Conservation (phyloP, 345 rosid genomes). For the Eucalyptus marginata region DNA sequence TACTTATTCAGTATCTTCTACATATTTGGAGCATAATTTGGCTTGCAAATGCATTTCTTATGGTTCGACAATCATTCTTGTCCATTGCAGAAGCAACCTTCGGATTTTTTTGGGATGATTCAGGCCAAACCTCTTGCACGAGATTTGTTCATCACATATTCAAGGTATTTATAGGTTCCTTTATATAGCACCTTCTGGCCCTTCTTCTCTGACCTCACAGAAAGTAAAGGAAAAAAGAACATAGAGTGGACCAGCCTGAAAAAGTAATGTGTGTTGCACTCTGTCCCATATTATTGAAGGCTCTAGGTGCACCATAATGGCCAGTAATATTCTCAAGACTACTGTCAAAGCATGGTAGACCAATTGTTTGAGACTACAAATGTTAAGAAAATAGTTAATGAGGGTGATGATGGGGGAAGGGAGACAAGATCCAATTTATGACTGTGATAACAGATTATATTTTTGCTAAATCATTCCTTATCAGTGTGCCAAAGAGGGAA, state of each 20-base stretch:
- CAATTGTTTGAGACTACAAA: not conserved
- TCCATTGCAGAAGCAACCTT: conserved; percentile 59
- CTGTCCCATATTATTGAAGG: not conserved
- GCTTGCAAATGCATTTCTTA: not conserved
- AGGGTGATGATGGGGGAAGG: not conserved
- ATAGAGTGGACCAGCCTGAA: not conserved
- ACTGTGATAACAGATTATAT: not conserved
- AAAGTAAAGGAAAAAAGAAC: not conserved
- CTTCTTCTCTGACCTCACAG: not conserved
- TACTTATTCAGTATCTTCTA: not conserved
- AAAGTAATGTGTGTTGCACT: not conserved
- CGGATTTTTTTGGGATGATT: conserved; percentile 83
- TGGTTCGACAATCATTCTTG: not conserved
- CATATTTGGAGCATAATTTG: not conserved
- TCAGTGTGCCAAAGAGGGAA: not conserved
- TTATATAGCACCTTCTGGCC: not conserved
- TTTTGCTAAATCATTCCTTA: not conserved
- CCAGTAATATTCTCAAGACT: not conserved
- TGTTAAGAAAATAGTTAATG: not conserved
- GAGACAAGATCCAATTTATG: not conserved
- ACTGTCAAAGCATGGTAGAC: not conserved
- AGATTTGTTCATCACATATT: conserved; percentile 66
- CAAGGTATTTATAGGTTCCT: conserved; percentile 32
- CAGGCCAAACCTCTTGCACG: conserved; percentile 83
- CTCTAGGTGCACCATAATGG: not conserved